phyloP scores from a whole-genome alignment of 2,329 filamentous ascomycete genomes.

The Hirsutella rhossiliensis region DNA sequence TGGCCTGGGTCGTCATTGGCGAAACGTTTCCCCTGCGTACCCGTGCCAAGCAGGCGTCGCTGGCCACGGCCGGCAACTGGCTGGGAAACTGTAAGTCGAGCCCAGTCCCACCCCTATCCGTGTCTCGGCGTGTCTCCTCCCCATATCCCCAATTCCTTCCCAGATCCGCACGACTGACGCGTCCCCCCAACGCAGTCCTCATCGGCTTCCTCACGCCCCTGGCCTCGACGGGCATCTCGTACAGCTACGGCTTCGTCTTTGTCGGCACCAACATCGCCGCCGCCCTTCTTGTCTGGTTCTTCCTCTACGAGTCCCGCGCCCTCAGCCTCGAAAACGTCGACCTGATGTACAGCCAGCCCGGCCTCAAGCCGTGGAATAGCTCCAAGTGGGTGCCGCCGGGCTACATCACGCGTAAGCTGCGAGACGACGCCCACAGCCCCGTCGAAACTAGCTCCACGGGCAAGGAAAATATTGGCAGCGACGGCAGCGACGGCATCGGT shows the following conservation, averaged over 20 bases:
- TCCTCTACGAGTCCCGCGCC: slow-evolving; percentile 53
- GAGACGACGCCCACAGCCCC: slow-evolving; percentile 11
- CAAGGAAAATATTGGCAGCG: slow-evolving; percentile 5
- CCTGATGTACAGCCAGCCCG: slow-evolving; percentile 50
- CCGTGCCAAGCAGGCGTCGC: slow-evolving; percentile 39
- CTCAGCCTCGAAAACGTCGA: slow-evolving; percentile 62
- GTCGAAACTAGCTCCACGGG: not conserved
- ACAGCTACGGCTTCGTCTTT: slow-evolving; percentile 55
- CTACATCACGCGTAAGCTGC: slow-evolving; percentile 26
- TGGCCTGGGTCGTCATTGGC: slow-evolving; percentile 56
- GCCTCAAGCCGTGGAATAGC: slow-evolving; percentile 50
- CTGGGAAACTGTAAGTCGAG: slow-evolving; percentile 39
- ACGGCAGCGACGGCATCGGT: not conserved
- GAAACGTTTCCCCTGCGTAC: slow-evolving; percentile 52
- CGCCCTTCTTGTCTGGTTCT: slow-evolving; percentile 53
- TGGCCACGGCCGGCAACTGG: slow-evolving; percentile 44
- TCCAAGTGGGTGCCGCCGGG: slow-evolving; percentile 36
- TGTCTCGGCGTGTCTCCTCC: too few relatives aligned
- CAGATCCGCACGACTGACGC: not conserved
- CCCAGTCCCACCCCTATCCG: too few relatives aligned
- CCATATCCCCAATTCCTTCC: not conserved
- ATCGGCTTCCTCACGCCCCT: slow-evolving; percentile 58
- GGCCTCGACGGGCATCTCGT: slow-evolving; percentile 48
- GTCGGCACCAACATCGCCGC: slow-evolving; percentile 48
- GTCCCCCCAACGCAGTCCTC: slow-evolving; percentile 31